These are phyloP conservation scores for Spinacia oleracea DNA, from an alignment of 179 eudicot genomes.

Conservation along the genomic window DNA sequence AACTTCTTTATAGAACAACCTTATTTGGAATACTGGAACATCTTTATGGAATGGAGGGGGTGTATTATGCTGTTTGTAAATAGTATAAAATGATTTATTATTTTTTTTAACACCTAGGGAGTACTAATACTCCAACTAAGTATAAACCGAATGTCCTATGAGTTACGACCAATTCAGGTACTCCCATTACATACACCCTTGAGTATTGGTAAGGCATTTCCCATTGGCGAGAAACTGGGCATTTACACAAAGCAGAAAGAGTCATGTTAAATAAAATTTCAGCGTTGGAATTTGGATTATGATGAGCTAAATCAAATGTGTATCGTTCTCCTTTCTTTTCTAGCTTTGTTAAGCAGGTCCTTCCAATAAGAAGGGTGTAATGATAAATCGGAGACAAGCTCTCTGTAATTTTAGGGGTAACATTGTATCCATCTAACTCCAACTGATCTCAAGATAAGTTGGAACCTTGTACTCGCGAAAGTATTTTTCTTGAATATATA, in stretches of 20 bases:
- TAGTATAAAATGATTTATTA: too few relatives aligned
- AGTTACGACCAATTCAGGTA: too few relatives aligned
- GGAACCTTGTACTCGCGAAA: neutral
- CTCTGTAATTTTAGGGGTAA: neutral
- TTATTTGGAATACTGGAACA: too few relatives aligned
- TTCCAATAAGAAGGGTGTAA: neutral
- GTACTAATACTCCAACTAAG: neutral
- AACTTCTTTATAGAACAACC: too few relatives aligned
- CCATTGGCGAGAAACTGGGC: neutral
- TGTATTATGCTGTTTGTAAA: too few relatives aligned
- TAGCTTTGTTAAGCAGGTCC: neutral
- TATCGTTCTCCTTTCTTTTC: neutral
- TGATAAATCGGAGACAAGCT: neutral
- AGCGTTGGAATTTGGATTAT: neutral
- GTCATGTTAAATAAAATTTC: neutral
- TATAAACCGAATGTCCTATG: too few relatives aligned
- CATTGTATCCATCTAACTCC: neutral
- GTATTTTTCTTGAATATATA: neutral
- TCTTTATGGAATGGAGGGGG: too few relatives aligned
- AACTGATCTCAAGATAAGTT: neutral
- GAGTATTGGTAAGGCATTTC: neutral
- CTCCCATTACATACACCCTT: neutral
- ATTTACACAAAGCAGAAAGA: neutral
- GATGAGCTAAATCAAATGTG: neutral
- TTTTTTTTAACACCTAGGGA: neutral